phyloP scores from a whole-genome alignment of 192 early-diverging fungal genomes.

The Spinellus fusiger region DNA sequence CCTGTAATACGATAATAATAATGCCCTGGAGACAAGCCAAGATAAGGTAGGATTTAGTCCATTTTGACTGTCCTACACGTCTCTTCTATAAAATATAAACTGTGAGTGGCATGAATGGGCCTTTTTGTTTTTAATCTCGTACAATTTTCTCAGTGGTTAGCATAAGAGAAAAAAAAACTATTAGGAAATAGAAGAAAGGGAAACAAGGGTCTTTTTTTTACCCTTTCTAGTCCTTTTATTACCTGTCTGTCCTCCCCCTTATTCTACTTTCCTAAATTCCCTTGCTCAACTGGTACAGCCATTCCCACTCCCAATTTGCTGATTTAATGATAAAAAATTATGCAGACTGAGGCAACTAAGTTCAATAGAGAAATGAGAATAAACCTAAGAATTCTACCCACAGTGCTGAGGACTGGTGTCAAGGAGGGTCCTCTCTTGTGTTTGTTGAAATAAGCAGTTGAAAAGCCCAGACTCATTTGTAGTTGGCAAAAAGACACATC shows the following conservation, averaged over 20 bases:
- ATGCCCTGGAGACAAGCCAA: slow-evolving; percentile 26
- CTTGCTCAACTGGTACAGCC: too few relatives aligned
- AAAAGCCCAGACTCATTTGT: too few relatives aligned
- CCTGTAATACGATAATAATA: slow-evolving; percentile 22
- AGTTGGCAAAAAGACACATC: too few relatives aligned
- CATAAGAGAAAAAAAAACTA: slow-evolving; percentile 4
- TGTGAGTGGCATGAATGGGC: not conserved
- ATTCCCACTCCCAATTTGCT: too few relatives aligned
- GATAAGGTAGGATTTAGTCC: slow-evolving; percentile 21
- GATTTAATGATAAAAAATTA: too few relatives aligned
- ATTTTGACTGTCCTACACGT: slow-evolving; percentile 21
- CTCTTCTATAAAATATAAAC: slow-evolving; percentile 11
- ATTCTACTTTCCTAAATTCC: not conserved
- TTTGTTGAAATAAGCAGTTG: too few relatives aligned
- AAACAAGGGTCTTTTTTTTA: not conserved
- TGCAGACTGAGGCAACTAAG: too few relatives aligned
- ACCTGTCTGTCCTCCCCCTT: not conserved
- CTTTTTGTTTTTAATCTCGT: not conserved
- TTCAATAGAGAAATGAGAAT: too few relatives aligned
- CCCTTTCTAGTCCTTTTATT: not conserved
- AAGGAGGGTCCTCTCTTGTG: too few relatives aligned
- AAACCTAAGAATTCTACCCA: too few relatives aligned
- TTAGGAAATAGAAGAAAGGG: not conserved
- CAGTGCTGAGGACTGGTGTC: too few relatives aligned
- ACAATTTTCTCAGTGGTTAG: slow-evolving; percentile 9